Percentiles rank a stretch among this genome's conserved stretches.
phyloP scores from a whole-genome alignment of 2,329 filamentous ascomycete species.

The Fonsecaea pugnacius region DNA sequence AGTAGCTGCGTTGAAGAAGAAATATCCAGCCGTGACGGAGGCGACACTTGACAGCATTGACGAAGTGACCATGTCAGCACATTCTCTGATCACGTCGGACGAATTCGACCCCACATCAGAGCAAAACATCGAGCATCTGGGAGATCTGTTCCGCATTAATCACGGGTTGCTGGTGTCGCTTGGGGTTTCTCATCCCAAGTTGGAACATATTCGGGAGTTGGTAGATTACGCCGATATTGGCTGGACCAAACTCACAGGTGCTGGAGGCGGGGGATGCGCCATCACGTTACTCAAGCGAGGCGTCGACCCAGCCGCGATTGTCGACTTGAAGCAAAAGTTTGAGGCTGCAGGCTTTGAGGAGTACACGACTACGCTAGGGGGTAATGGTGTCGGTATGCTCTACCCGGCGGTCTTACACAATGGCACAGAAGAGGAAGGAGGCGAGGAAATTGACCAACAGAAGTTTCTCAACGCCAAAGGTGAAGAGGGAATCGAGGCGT shows the following conservation, averaged over 20 bases:
- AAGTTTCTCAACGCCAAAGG: slow-evolving; percentile 83
- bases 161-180: slow-evolving; percentile 89
- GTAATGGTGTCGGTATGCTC: slow-evolving; percentile 90
- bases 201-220: slow-evolving; percentile 89
- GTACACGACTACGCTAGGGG: slow-evolving; percentile 87
- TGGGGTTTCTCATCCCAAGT: slow-evolving; percentile 89
- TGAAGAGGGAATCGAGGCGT: slow-evolving; percentile 79
- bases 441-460: slow-evolving; percentile 91
- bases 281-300: slow-evolving; percentile 84
- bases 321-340: slow-evolving; percentile 67
- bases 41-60: slow-evolving; percentile 86
- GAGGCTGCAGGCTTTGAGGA: slow-evolving; percentile 75
- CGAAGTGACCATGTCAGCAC: slow-evolving; percentile 59
- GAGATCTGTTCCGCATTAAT: slow-evolving; percentile 89
- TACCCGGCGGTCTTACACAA: slow-evolving; percentile 92
- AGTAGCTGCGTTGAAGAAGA: slow-evolving; percentile 71
- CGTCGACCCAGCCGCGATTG: slow-evolving; percentile 60
- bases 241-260: slow-evolving; percentile 97
- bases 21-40: slow-evolving; percentile 76
- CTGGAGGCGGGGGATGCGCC: slow-evolving; percentile 92
- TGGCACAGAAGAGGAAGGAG: slow-evolving; percentile 76
- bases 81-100: slow-evolving; percentile 60
- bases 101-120: slow-evolving; percentile 70
- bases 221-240: slow-evolving; percentile 87
- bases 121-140: slow-evolving; percentile 71